Base-by-base conservation (phyloP, 441 rosid species). In the Erodium moschatum region DNA sequence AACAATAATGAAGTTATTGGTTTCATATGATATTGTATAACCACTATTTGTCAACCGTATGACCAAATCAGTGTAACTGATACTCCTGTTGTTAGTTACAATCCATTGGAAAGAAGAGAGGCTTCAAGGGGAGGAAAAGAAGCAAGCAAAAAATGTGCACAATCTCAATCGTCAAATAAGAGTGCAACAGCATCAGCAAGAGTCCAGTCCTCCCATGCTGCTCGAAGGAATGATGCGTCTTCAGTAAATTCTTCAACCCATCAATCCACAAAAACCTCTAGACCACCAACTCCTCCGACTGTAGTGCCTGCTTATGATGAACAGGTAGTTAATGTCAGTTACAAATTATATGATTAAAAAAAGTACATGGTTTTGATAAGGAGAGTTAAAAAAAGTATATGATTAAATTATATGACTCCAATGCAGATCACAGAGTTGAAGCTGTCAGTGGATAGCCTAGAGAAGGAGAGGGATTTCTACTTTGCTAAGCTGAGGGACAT, bases 391-490 rank as follows among this genome's bases (percentile, higher is more conserved):
- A n/a, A 31, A 8, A 56, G 6, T 46, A 18, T 19, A 56, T 19
- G 13, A 3, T 56, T 20, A 56, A 2, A 16, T 19, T 29, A 29
- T 4, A 29, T 29, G 31, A 4, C n/a, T 44, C 66, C 15, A n/a
- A 44, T 48, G 75, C 88, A 94, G 97, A 88, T 94, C 70, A 91
- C 96, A 2, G 90, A 91, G 74, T 69, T 94, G 85, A 94, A 94
- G 86, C 81, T 94, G 18, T 87, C 87, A 58, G 88, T 94, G 21
- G 99, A 94, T 76, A 88, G 91, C 77, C 92, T 94, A 52, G 99
- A 94, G 76, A 94, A 94, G 78, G 97, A 94, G 79, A 84, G 99
- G 78, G 97, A 94, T 76, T 94, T 88, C 81, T 94, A 94, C 76
- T 91, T 94, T 67, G 87, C 82, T 3, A 94, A 90, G 80, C 79